Base-by-base conservation (phyloP, 2,329 filamentous ascomycete species). In the Paraphaeosphaeria sporulosa region DNA sequence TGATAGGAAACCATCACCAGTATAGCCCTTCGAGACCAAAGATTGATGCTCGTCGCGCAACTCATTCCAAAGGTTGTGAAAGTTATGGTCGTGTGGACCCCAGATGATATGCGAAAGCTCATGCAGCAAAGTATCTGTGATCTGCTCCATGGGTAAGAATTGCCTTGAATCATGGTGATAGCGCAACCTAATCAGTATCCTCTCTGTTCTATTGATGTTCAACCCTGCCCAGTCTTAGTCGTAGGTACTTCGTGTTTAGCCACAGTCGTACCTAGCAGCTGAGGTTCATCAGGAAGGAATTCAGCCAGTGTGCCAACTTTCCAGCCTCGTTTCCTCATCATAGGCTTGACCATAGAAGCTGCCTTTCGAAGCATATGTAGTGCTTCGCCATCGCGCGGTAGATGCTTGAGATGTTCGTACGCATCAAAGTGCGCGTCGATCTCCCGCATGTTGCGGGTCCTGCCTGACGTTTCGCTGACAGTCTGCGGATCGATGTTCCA, bases 41-140 rank as follows among this genome's bases (percentile, higher is more conserved):
- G 88, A 87, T 69, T 93, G 87, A 69, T 94, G 89, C 78, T 97
- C 94, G 59, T 94, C 91, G 21, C 94, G 88, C 4, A 97, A 86
- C 73, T 96, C 90, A 68, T 97, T 90, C 92, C 94, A 97, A 5
- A 97, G 82, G 0, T 89, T 89, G 67, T 97, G 88, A 72, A 98
- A 98, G 38, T 90, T 86, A 49, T 83, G 85, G 72, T 97, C 88
- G 75, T 98, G 94, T 1, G 92, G 91, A 0, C 92, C 93, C 76
- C 90, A 88, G 12, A 93, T 86, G 65, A 91, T 97, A 72, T 98
- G 94, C n/a, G 88, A 89, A 2, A 98, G 86, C 68, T 98, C 94
- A 75, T 98, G 94, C 21, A 98, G 87, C 88, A 98, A 91, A 0
- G 94, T 98, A 76, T 97, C 93, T 46, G 93, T 84, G 8, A 97